A percentile compares a stretch with the other conserved stretches of the same genome.
These are phyloP conservation scores for Plectranthus barbatus DNA, from an alignment of 257 asterid species.

Conservation along the genomic window DNA sequence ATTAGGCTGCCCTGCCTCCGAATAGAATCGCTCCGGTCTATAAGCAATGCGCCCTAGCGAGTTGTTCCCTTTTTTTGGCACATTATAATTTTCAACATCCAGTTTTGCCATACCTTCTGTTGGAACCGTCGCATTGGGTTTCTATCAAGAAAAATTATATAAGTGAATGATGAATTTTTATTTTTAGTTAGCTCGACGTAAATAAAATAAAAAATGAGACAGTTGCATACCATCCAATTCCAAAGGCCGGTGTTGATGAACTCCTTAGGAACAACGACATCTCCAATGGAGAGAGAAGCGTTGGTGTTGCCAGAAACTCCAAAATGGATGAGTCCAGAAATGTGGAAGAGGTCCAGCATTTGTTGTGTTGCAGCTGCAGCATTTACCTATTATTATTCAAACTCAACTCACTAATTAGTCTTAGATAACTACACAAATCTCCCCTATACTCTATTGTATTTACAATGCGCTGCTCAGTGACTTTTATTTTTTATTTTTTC, in stretches of 20 bases:
- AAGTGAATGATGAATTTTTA: too few species aligned
- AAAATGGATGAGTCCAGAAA: constrained; percentile 44
- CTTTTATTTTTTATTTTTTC: too few species aligned
- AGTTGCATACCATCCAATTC: constrained; percentile 86
- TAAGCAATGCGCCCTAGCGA: constrained; percentile 39
- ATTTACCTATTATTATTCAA: constrained; percentile 56
- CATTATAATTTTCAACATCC: constrained; percentile 32
- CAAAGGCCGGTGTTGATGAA: constrained; percentile 50
- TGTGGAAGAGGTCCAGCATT: constrained; percentile 45
- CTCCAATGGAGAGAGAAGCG: constrained; percentile 47
- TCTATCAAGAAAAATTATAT: constrained; percentile 22
- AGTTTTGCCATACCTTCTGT: constrained; percentile 31
- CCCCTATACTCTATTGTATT: too few species aligned
- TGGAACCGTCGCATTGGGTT: constrained; percentile 26
- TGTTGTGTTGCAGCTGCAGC: constrained; percentile 72
- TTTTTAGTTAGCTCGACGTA: too few species aligned
- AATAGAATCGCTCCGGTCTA: constrained; percentile 42
- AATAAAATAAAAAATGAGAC: too few species aligned
- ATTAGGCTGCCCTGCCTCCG: constrained; percentile 31
- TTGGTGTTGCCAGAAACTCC: constrained; percentile 63
- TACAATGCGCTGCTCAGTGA: too few species aligned
- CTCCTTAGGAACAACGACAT: constrained; percentile 44
- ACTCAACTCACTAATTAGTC: background rate
- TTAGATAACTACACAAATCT: background rate
- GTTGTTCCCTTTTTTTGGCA: constrained; percentile 38